These are phyloP conservation scores for Malus hybrid DNA, from an alignment of 331 rosid species.

Conservation along the genomic window DNA sequence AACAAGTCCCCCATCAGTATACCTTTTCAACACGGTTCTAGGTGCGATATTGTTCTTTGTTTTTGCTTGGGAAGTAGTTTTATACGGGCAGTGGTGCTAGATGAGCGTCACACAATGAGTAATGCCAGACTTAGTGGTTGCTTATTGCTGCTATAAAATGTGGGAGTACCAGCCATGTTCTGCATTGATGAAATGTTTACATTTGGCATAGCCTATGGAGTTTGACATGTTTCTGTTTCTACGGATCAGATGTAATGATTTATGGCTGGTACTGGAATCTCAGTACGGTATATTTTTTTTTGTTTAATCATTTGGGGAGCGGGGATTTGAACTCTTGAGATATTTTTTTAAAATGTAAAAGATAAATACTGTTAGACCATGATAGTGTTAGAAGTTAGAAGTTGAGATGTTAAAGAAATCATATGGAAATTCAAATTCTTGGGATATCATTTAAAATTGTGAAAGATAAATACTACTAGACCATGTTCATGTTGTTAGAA, in stretches of 20 bases:
- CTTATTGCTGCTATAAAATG: not conserved
- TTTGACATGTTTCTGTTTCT: not conserved
- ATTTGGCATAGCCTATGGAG: not conserved
- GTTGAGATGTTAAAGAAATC: no score
- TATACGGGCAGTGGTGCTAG: not conserved
- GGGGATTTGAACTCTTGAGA: no score
- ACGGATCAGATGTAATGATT: not conserved
- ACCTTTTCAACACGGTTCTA: not conserved
- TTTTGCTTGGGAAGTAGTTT: not conserved
- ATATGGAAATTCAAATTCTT: no score
- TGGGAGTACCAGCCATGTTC: no score
- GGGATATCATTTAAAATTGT: no score
- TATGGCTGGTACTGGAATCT: not conserved
- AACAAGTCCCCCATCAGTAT: not conserved
- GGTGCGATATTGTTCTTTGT: not conserved
- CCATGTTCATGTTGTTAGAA: not conserved
- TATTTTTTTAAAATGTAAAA: no score
- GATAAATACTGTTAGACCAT: no score
- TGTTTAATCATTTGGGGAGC: not conserved
- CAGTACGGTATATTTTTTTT: no score
- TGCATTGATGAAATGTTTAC: not conserved
- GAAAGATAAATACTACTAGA: not conserved
- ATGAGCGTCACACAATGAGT: not conserved
- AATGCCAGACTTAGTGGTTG: not conserved
- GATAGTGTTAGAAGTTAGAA: no score